Percentiles rank a stretch among this genome's conserved stretches.
phyloP scores from a whole-genome alignment of 805 yeast species.

The Jamesozyma gamospora region DNA sequence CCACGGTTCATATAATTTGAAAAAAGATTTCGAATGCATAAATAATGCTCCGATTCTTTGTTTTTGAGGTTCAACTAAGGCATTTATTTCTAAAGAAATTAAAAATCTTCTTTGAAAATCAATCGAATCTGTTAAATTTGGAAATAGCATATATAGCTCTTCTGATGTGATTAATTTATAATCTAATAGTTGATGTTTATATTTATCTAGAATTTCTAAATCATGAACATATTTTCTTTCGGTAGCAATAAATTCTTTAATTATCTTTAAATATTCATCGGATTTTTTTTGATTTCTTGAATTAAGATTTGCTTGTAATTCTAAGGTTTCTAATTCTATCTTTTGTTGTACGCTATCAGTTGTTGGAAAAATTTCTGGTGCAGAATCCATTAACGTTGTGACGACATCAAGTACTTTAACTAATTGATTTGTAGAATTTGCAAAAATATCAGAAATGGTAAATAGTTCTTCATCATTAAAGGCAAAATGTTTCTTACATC shows the following conservation, averaged over 20 bases:
- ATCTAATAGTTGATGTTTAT: slow-evolving; percentile 55
- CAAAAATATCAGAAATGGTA: slow-evolving; percentile 81
- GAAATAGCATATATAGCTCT: slow-evolving; percentile 71
- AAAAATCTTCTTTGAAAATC: slow-evolving; percentile 89
- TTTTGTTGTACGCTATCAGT: slow-evolving; percentile 23
- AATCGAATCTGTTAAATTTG: slow-evolving; percentile 70
- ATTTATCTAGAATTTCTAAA: slow-evolving; percentile 60
- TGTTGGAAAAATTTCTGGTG: slow-evolving; percentile 34
- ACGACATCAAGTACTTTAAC: slow-evolving; percentile 68
- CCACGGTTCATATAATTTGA: slow-evolving; percentile 88
- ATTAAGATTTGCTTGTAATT: slow-evolving; percentile 2
- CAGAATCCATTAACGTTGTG: slow-evolving; percentile 48
- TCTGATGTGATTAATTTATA: slow-evolving; percentile 68
- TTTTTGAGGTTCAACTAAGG: slow-evolving; percentile 56
- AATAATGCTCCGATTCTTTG: slow-evolving; percentile 88
- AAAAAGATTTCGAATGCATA: slow-evolving; percentile 74
- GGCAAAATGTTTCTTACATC: slow-evolving; percentile 67
- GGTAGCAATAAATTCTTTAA: slow-evolving; percentile 75
- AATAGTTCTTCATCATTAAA: slow-evolving; percentile 76
- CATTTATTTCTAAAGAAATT: slow-evolving; percentile 82
- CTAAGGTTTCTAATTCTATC: slow-evolving; percentile 13
- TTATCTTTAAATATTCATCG: slow-evolving; percentile 44
- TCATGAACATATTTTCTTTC: slow-evolving; percentile 92
- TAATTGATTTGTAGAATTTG: slow-evolving; percentile 70
- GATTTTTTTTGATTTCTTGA: slow-evolving; percentile 18